Evolutionary conservation across 768 basidiomycete genomes (phyloP), one percentile per base, ranked within the genome.

Genomic region (Boletus sensibilis): DNA sequence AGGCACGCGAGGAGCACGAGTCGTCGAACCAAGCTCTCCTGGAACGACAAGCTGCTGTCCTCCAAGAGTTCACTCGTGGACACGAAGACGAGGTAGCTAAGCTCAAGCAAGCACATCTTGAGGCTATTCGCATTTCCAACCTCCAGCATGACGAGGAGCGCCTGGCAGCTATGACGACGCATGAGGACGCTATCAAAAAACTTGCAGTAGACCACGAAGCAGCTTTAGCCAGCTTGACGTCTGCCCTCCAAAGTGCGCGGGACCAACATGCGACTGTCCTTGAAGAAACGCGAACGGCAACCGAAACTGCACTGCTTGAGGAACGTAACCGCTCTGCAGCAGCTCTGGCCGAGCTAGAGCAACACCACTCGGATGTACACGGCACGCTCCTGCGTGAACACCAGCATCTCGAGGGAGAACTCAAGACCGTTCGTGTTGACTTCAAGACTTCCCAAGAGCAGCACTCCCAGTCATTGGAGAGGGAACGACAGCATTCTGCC

Each of bases 51-150:
- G 77, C 79, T 6, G 61, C 68, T 2, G 70, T 82, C 40, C 73
- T 92, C 9, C 72, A 78, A 50, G 82, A 85, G 54, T 62, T 87
- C 34, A 80, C 83, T 60, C 78, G 71, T 35, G 76, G 76, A 10
- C 86, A 91, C 60, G 76, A 82, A 45, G 79, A 78, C 55, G 84
- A 87, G 43, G 57, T 82, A n/a, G 67, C 74, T 8, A 68, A 75
- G 31, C 67, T 88, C 56, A 78, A 79, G 65, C 69, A 69, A 8
- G 68, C 74, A 5, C 86, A 90, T 63, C 70, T 77, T 18, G 61
- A 68, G 9, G 73, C 71, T 3, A 61, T 87, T 29, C 62, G 65
- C 31, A 64, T 62, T 23, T 63, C 71, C 10, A 35, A 61, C 33
- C 42, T 64, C 13, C 63, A 72, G 31, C 68, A 72, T 35, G 74